Conservation (phyloP, 1,284 basidiomycete species). For the Cryptococcus hybrid region DNA sequence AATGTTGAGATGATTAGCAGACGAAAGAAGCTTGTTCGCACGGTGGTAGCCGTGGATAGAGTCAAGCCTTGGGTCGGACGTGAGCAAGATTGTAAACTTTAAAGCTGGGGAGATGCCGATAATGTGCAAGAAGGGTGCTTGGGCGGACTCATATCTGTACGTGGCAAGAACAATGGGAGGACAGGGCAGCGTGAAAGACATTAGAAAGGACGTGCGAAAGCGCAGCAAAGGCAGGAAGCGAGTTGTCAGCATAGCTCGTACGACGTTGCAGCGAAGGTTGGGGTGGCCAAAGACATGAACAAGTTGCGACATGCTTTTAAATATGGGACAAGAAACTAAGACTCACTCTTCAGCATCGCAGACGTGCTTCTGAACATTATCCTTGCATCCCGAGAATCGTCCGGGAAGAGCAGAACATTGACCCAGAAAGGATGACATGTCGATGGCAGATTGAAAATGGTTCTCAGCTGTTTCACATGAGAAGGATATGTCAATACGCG, state of each 20-base stretch:
- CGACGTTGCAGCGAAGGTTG: too few species aligned
- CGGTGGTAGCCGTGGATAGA: constrained; percentile 43
- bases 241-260: background rate
- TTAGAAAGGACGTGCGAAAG: background rate
- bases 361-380: constrained; percentile 50
- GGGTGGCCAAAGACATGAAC: background rate
- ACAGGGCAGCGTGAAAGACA: too few species aligned
- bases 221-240: background rate
- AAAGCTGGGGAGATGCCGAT: constrained; percentile 38
- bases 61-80: constrained; percentile 44
- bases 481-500: background rate
- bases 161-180: background rate
- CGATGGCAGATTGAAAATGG: constrained; percentile 44
- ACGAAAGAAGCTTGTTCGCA: constrained; percentile 26
- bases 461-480: constrained; percentile 30
- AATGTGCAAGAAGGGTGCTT: constrained; percentile 33
- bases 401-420: constrained; percentile 46
- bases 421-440: constrained; percentile 46
- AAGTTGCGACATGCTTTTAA: background rate
- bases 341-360: constrained; percentile 49
- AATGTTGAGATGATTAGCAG: constrained; percentile 23
- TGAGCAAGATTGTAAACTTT: constrained; percentile 45
- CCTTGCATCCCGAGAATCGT: constrained; percentile 37
- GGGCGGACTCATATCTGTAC: constrained; percentile 44
- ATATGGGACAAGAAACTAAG: background rate